Base-by-base conservation (phyloP, 306 rosid genomes). In the Quillaja saponaria region DNA sequence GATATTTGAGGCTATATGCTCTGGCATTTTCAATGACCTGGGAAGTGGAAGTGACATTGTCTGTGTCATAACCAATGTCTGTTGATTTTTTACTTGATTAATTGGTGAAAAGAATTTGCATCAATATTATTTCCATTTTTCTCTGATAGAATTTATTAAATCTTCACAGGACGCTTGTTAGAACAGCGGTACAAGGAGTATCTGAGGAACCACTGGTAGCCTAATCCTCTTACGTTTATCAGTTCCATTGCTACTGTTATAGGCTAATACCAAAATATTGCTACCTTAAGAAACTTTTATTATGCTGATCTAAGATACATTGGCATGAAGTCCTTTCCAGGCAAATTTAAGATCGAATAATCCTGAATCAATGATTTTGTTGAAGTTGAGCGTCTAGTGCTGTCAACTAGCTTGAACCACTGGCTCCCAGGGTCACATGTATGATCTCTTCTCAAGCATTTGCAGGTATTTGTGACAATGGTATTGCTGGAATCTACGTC, bases 371-470 rank as follows among this genome's bases (percentile, higher is more conserved):
- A 37, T 10, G 87, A 62, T 9, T 62, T 44, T 10, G 38, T 13
- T 1, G 57, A 8, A 25, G 17, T 39, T 15, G 82, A 57, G 40
- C 74, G 71, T 46, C 66, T 72, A 1, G 89, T 78, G 35, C 84
- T 82, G 41, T 82, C 84, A 18, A 88, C 87, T 13, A 88, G 84
- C 58, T 81, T 84, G 75, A 88, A 88, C 98, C 96, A 88, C 39
- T 92, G 98, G 78, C 83, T 86, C 25, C 34, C 80, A 0, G 96
- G 96, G 76, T 88, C 87, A 14, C 98, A 91, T 4, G 59, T 15
- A 0, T 8, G 48, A 34, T 86, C 95, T 19, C 57, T 33, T 49
- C 71, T 76, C 61, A 91, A 67, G 61, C 98, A 91, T 63, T 81
- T 91, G 71, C 98, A 91, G 31, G 72, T 61, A 64, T 73, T 88